A percentile compares a stretch with the other conserved stretches of the same genome.
Evolutionary conservation across 2,329 filamentous ascomycete species (phyloP).

Genomic region (Chrysoporthe cubensis): DNA sequence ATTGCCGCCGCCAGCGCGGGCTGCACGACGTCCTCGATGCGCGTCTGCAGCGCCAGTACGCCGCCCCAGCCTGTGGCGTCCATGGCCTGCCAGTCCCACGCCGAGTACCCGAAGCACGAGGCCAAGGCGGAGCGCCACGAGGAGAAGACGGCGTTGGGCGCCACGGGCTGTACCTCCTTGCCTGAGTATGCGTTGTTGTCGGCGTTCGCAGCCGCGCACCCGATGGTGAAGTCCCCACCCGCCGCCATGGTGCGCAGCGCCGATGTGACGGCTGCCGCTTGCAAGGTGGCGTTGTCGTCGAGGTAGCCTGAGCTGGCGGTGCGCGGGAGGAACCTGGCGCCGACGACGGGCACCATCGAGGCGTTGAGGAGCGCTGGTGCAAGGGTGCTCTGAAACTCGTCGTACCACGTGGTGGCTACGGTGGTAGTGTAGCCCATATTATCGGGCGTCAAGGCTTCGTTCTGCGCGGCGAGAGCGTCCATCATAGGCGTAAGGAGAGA

Average conservation of each 20-base stretch:
- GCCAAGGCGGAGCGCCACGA: background rate
- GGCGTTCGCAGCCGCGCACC: background rate
- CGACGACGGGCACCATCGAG: background rate
- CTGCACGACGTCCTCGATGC: background rate
- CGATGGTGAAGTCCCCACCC: background rate
- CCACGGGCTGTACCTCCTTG: background rate
- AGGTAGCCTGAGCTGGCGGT: conserved; percentile 1
- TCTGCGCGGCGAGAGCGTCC: too few species aligned
- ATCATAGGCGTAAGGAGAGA: too few species aligned
- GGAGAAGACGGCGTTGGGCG: conserved; percentile 4
- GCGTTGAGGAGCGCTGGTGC: too few species aligned
- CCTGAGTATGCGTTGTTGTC: background rate
- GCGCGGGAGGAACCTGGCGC: conserved; percentile 1
- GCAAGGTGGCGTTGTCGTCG: background rate
- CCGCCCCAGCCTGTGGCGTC: background rate
- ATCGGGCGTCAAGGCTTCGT: too few species aligned
- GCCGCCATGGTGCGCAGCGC: conserved; percentile 1
- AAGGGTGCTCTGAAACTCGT: too few species aligned
- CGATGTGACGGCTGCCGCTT: background rate
- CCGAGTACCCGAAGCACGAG: background rate
- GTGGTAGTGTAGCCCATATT: too few species aligned
- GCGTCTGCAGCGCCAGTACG: background rate
- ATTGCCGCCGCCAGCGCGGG: conserved; percentile 1
- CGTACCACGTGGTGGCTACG: too few species aligned
- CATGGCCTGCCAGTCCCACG: conserved; percentile 1